These are phyloP conservation scores for Erysiphe pulchra DNA, from an alignment of 2,329 filamentous ascomycete species.

Conservation along the genomic window DNA sequence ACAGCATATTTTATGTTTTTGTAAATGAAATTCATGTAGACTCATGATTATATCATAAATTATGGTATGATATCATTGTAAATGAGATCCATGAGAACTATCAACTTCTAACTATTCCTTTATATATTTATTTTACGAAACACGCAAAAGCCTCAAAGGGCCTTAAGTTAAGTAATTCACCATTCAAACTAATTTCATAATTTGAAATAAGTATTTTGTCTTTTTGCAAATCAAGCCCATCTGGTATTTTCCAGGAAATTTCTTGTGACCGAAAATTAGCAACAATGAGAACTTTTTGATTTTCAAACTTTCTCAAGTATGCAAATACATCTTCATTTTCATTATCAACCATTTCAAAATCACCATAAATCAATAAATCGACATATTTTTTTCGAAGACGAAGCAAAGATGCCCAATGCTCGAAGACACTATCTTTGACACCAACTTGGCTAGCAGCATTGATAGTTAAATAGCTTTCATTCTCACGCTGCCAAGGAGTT, in stretches of 20 bases:
- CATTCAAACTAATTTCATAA: conserved; percentile 2
- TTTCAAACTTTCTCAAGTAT: conserved; percentile 15
- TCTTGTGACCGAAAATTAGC: conserved; percentile 5
- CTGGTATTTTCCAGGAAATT: conserved; percentile 4
- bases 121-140: conserved; percentile 1
- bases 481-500: conserved; percentile 43
- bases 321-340: conserved; percentile 28
- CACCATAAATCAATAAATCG: conserved; percentile 41
- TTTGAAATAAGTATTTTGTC: conserved; percentile 4
- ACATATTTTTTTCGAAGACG: conserved; percentile 30
- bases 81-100: too few relatives aligned
- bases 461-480: conserved; percentile 32
- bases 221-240: neutral
- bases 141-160: conserved; percentile 7
- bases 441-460: conserved; percentile 31
- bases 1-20: too few relatives aligned
- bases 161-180: conserved; percentile 2
- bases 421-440: conserved; percentile 25
- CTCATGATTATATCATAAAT: too few relatives aligned
- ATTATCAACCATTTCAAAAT: conserved; percentile 28
- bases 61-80: too few relatives aligned
- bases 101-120: too few relatives aligned
- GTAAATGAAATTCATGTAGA: too few relatives aligned
- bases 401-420: conserved; percentile 36
- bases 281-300: conserved; percentile 6